phyloP scores from a whole-genome alignment of 345 rosid species.

The Sonneratia caseolaris region DNA sequence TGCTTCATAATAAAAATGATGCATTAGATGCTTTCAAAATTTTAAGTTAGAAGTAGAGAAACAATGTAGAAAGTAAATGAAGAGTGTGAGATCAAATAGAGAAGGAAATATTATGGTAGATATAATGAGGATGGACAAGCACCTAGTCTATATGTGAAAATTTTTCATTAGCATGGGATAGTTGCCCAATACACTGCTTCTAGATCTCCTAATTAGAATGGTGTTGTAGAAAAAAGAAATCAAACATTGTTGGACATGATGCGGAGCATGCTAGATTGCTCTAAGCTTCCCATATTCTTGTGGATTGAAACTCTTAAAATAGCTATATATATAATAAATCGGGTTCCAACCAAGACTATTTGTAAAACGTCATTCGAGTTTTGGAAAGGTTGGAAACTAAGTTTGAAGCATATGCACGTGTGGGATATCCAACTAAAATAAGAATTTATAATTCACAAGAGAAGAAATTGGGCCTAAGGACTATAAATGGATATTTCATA shows the following conservation, averaged over 20 bases:
- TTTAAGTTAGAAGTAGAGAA: constrained; percentile 6
- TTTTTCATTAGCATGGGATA: neutral
- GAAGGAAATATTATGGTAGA: constrained; percentile 5
- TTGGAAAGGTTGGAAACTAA: neutral
- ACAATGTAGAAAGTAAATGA: neutral
- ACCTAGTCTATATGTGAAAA: neutral
- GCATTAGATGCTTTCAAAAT: neutral
- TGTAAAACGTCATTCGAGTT: neutral
- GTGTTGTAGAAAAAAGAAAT: neutral
- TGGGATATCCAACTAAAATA: neutral
- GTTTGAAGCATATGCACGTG: neutral
- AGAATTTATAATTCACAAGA: neutral
- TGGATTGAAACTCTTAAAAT: neutral
- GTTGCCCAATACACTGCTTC: neutral
- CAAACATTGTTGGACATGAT: neutral
- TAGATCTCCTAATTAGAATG: neutral
- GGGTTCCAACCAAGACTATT: neutral
- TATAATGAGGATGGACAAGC: constrained; percentile 8
- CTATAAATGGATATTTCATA: neutral
- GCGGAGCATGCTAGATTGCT: neutral
- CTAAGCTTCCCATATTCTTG: neutral
- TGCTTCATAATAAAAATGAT: neutral
- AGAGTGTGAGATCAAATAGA: constrained; percentile 1
- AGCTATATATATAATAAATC: neutral
- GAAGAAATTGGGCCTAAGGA: neutral